Conservation (phyloP, 768 basidiomycete genomes). For the Galerina sulciceps region DNA sequence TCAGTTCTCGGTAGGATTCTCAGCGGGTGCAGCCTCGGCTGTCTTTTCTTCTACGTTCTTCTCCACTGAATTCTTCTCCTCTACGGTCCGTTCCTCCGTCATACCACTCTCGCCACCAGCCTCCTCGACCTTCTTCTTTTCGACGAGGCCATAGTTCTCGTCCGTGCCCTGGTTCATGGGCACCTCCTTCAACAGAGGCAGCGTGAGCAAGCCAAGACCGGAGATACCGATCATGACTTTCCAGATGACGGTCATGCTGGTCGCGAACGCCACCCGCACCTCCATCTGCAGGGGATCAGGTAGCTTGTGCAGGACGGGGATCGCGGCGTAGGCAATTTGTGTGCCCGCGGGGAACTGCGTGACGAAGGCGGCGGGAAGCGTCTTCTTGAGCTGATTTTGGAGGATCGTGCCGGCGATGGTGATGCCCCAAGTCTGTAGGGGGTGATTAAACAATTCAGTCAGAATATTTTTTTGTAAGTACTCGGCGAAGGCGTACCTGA, state of each 20-base stretch:
- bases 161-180: constrained; percentile 34
- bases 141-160: constrained; percentile 32
- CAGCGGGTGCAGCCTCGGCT: too few species aligned
- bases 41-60: too few species aligned
- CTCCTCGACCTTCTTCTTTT: constrained; percentile 10
- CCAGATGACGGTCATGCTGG: constrained; percentile 45
- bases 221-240: constrained; percentile 42
- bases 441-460: too few species aligned
- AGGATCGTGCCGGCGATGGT: constrained; percentile 54
- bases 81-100: too few species aligned
- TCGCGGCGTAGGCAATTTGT: constrained; percentile 43
- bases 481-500: constrained; percentile 23
- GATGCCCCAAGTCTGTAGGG: constrained; percentile 51
- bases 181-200: constrained; percentile 36
- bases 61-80: too few species aligned
- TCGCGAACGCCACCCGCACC: constrained; percentile 46
- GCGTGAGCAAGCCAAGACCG: constrained; percentile 37
- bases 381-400: constrained; percentile 49
- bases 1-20: too few species aligned
- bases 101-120: too few species aligned
- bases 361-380: constrained; percentile 44
- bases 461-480: background rate
- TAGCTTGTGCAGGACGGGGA: constrained; percentile 43
- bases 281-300: constrained; percentile 31
- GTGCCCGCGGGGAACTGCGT: constrained; percentile 33